Evolutionary conservation across 306 rosid genomes (phyloP).

Genomic region (Trichosanthes cucumerina): DNA sequence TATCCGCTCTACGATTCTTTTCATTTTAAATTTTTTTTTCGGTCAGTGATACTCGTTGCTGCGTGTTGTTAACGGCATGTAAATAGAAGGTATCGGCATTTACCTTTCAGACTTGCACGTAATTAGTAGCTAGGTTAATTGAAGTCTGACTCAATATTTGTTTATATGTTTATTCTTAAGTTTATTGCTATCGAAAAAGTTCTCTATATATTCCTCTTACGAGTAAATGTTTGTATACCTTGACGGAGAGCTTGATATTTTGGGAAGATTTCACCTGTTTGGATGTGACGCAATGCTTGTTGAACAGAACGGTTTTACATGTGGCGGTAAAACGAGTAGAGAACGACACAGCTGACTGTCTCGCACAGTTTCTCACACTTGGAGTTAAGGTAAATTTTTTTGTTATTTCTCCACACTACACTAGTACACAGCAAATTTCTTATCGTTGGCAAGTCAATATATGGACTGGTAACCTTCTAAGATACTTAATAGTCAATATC

Average conservation of each 20-base stretch:
- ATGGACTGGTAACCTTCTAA: too few species aligned
- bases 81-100: not conserved
- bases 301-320: slow-evolving; percentile 48
- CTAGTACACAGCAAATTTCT: too few species aligned
- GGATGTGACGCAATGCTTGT: slow-evolving; percentile 76
- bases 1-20: slow-evolving; percentile 36
- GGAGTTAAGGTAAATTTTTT: slow-evolving; percentile 50
- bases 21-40: not conserved
- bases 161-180: not conserved
- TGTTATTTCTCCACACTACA: not conserved
- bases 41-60: not conserved
- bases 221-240: slow-evolving; percentile 26
- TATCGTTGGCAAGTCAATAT: not conserved
- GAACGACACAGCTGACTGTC: slow-evolving; percentile 30
- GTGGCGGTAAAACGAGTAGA: slow-evolving; percentile 41
- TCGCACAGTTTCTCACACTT: slow-evolving; percentile 47
- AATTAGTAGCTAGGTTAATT: not conserved
- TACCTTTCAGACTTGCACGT: not conserved
- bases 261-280: slow-evolving; percentile 94
- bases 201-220: not conserved
- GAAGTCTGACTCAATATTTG: not conserved
- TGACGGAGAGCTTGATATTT: slow-evolving; percentile 54
- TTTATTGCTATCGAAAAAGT: not conserved
- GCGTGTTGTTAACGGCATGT: not conserved
- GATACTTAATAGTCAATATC: too few species aligned